Conservation (phyloP, 202 grass and related monocot genomes). For the Elaeis oleifera region DNA sequence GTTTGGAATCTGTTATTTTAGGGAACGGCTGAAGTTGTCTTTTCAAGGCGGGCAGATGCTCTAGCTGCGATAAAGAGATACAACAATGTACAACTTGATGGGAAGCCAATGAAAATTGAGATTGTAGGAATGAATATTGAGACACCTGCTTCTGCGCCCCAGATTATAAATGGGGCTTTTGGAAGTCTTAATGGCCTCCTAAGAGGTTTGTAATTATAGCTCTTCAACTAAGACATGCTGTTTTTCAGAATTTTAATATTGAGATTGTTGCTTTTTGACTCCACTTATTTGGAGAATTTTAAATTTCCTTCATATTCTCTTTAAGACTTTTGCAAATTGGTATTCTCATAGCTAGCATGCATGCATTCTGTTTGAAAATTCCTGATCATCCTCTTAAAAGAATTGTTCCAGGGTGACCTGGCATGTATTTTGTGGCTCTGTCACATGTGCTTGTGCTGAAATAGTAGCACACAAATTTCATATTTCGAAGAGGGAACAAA, state of each 20-base stretch:
- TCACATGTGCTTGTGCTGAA: no score
- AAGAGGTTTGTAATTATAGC: not conserved
- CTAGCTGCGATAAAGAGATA: conserved; percentile 2
- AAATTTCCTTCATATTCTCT: no score
- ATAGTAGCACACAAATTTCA: no score
- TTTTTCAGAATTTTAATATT: no score
- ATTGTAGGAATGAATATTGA: not conserved
- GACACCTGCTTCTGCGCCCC: not conserved
- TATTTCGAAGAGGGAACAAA: no score
- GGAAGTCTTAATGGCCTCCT: not conserved
- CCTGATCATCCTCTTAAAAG: not conserved
- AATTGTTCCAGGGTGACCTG: not conserved
- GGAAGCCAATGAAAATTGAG: conserved; percentile 9
- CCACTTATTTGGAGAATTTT: no score
- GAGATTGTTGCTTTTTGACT: no score
- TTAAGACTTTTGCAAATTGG: not conserved
- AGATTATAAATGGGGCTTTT: not conserved
- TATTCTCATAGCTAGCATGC: not conserved
- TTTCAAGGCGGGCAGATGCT: conserved; percentile 1
- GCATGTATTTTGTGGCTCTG: no score
- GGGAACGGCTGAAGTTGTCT: conserved; percentile 11
- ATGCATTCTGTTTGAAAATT: not conserved
- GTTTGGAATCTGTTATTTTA: not conserved
- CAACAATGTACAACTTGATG: conserved; percentile 4
- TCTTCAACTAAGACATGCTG: not conserved